Base-by-base conservation (phyloP, 2,329 filamentous ascomycete species). In the Malbranchea zuffiana region DNA sequence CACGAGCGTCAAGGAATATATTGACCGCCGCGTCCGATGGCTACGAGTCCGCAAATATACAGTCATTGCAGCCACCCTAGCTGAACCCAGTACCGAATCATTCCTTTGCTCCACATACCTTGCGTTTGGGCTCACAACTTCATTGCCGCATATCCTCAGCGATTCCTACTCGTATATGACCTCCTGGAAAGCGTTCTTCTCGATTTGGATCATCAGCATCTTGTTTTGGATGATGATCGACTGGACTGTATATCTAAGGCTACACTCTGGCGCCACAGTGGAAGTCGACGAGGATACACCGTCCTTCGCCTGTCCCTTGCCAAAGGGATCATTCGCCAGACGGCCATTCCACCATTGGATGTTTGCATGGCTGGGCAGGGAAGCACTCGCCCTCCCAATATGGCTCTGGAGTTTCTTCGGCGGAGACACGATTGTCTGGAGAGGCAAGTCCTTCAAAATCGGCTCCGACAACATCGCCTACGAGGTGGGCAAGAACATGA, bases 11-110 rank as follows among this genome's bases (percentile, higher is more conserved):
- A 54, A 57, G 3, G 78, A 82, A 18, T 96, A 94, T 54, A 71
- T 83, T 30, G 81, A 79, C 4, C 78, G 90, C 8, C 74, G 90
- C 16, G 79, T 87, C 3, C 74, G 90, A 35, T 98, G 90, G 90
- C 67, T 96, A 16, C 75, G 90, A 4, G 92, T 94, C 1, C 72
- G 90, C 30, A 98, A 98, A 58, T 96, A 85, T 66, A 95, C 88
- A 0, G 90, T 98, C 10, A 71, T 84, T 1, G 67, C 81, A 0
- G 92, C 90, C 0, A 96, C 92, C 0, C 65, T 95, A 1, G 83
- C 95, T 2, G 90, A 98, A 55, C 90, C 88, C 0, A 87, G 86
- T 2, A 86, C 92, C 1, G 90, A 98, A 58, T 81, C 80, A 18
- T 72, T 98, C 21, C 55, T 96, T 0, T 95, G 86, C 60, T 85